Conservation (phyloP, 306 rosid species). For the Luffa aegyptiaca region DNA sequence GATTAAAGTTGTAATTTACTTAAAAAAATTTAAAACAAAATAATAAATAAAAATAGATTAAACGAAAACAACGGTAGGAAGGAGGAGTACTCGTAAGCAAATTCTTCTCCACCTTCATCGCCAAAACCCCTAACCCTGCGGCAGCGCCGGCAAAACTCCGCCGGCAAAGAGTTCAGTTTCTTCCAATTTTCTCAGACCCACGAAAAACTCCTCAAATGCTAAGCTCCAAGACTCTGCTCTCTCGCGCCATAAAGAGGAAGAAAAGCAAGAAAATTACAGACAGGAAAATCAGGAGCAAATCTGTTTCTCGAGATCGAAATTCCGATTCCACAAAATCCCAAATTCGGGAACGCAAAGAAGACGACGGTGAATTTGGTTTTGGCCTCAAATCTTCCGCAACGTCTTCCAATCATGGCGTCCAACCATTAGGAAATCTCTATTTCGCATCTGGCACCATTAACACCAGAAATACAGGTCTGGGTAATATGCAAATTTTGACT, state of each 20-base stretch:
- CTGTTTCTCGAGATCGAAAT: constrained; percentile 9
- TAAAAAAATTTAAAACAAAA: no score
- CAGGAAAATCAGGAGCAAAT: constrained; percentile 19
- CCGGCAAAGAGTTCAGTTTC: background rate
- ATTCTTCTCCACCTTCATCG: background rate
- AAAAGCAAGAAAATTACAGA: constrained; percentile 12
- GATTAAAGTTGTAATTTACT: no score
- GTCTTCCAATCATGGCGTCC: constrained; percentile 65
- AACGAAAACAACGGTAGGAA: background rate
- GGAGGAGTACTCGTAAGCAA: background rate
- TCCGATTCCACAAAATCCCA: constrained; percentile 13
- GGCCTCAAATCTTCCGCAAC: constrained; percentile 61
- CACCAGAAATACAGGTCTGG: constrained; percentile 78
- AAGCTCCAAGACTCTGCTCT: constrained; percentile 29
- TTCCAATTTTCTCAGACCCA: background rate
- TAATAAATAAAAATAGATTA: no score
- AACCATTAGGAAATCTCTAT: constrained; percentile 79
- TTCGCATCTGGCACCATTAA: constrained; percentile 44
- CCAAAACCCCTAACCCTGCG: constrained; percentile 6
- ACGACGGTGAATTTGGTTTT: constrained; percentile 44
- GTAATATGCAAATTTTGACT: constrained; percentile 54
- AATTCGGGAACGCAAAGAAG: constrained; percentile 16
- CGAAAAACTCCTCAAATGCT: constrained; percentile 14
- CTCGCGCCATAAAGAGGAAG: constrained; percentile 21
- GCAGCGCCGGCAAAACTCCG: background rate